A percentile compares a stretch with the other conserved stretches of the same genome.
Evolutionary conservation across 2,329 filamentous ascomycete species (phyloP).

Genomic region (Neopestalotiopsis sp.): DNA sequence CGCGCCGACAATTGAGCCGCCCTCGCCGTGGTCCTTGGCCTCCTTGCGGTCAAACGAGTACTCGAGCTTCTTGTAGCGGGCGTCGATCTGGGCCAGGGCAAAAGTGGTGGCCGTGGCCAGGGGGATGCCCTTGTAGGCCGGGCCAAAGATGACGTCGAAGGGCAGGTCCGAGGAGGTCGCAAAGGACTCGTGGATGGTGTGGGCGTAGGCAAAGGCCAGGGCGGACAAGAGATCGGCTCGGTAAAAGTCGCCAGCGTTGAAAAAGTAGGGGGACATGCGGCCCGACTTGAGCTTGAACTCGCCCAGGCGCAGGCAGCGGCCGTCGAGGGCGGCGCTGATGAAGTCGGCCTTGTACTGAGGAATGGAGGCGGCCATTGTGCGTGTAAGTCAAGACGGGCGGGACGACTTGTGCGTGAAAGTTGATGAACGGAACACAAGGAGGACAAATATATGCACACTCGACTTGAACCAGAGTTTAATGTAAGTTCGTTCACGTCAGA

Average conservation of each 20-base stretch:
- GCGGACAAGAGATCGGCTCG: constrained; percentile 77
- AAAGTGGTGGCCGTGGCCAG: constrained; percentile 79
- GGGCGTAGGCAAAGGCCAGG: constrained; percentile 82
- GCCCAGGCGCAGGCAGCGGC: constrained; percentile 79
- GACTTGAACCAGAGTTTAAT: not conserved
- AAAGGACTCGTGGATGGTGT: constrained; percentile 57
- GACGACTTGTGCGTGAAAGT: not conserved
- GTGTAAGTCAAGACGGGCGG: constrained; percentile 3
- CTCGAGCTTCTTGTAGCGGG: constrained; percentile 71
- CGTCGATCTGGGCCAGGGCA: constrained; percentile 74
- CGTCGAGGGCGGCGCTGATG: constrained; percentile 69
- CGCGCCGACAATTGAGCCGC: constrained; percentile 89
- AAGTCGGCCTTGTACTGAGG: constrained; percentile 74
- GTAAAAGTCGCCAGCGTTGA: constrained; percentile 94
- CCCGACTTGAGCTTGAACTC: constrained; percentile 91
- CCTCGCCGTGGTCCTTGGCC: constrained; percentile 94
- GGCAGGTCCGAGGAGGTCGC: constrained; percentile 26
- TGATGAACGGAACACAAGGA: not conserved
- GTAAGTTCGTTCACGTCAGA: not conserved
- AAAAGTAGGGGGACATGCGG: constrained; percentile 93
- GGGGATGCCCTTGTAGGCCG: constrained; percentile 96
- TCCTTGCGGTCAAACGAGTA: constrained; percentile 98
- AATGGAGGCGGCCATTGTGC: constrained; percentile 49
- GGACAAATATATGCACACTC: not conserved
- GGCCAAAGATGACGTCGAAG: constrained; percentile 89